Evolutionary conservation across 2,329 filamentous ascomycete genomes (phyloP).

Genomic region (Fusarium sp.): DNA sequence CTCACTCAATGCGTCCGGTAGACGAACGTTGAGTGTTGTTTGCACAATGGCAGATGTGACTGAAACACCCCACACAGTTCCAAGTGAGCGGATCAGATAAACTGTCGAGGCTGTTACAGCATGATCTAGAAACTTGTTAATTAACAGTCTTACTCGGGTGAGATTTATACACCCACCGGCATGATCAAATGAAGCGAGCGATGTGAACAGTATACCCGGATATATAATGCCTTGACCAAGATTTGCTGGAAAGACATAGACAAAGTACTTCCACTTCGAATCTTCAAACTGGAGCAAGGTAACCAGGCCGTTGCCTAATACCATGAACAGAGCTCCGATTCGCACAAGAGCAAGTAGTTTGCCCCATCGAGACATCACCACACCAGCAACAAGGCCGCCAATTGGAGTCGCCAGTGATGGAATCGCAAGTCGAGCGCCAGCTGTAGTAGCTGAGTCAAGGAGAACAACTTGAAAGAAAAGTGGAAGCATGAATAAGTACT

Average conservation of each 20-base stretch:
- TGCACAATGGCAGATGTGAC: slow-evolving; percentile 72
- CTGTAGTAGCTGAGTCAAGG: slow-evolving; percentile 71
- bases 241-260: slow-evolving; percentile 69
- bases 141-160: background rate
- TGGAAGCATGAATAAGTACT: slow-evolving; percentile 77
- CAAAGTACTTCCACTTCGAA: slow-evolving; percentile 65
- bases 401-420: slow-evolving; percentile 71
- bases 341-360: slow-evolving; percentile 65
- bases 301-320: slow-evolving; percentile 66
- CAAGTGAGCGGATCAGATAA: slow-evolving; percentile 73
- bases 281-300: slow-evolving; percentile 63
- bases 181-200: slow-evolving; percentile 72
- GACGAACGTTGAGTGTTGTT: slow-evolving; percentile 67
- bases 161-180: slow-evolving; percentile 54
- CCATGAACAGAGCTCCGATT: slow-evolving; percentile 63
- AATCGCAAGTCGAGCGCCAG: slow-evolving; percentile 73
- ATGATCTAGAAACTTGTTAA: slow-evolving; percentile 60
- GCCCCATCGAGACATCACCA: slow-evolving; percentile 69
- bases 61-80: slow-evolving; percentile 74
- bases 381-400: slow-evolving; percentile 67
- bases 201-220: slow-evolving; percentile 70
- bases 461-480: slow-evolving; percentile 78
- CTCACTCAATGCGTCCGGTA: slow-evolving; percentile 66
- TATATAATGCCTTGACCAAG: slow-evolving; percentile 71
- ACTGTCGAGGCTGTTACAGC: slow-evolving; percentile 72